Conservation (phyloP, 345 rosid species). For the Populus alba region DNA sequence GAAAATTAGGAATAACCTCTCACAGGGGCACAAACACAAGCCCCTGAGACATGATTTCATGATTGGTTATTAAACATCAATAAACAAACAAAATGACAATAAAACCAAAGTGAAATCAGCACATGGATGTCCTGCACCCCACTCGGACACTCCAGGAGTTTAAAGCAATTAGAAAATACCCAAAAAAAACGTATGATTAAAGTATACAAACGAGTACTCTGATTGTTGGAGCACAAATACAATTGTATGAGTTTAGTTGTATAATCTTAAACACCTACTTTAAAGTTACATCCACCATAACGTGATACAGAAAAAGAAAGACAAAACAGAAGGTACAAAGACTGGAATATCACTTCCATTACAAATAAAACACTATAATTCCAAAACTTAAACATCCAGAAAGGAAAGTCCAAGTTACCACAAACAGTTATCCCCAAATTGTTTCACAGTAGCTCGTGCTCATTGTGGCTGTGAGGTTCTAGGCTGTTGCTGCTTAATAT, state of each 20-base stretch:
- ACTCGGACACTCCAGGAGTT: background rate
- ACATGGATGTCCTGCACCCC: background rate
- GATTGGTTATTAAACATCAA: background rate
- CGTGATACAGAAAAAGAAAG: background rate
- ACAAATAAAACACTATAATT: background rate
- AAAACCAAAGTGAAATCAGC: background rate
- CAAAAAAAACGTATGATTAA: background rate
- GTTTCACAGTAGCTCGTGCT: slow-evolving; percentile 17
- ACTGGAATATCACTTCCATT: background rate
- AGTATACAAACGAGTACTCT: background rate
- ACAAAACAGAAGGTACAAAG: background rate
- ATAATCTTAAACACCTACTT: background rate
- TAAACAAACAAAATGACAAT: background rate
- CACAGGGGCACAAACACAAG: background rate
- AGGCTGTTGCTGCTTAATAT: slow-evolving; percentile 37
- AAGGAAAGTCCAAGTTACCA: slow-evolving; percentile 6
- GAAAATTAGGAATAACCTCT: background rate
- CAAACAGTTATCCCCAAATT: slow-evolving; percentile 16
- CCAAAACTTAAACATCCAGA: slow-evolving; percentile 6
- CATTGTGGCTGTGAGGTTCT: slow-evolving; percentile 24
- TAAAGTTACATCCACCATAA: background rate
- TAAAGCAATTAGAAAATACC: background rate
- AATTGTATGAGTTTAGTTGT: background rate
- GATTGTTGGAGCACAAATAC: background rate
- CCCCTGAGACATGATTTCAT: background rate